Conservation (phyloP, 257 asterid genomes). For the Leptodermis oblonga region DNA sequence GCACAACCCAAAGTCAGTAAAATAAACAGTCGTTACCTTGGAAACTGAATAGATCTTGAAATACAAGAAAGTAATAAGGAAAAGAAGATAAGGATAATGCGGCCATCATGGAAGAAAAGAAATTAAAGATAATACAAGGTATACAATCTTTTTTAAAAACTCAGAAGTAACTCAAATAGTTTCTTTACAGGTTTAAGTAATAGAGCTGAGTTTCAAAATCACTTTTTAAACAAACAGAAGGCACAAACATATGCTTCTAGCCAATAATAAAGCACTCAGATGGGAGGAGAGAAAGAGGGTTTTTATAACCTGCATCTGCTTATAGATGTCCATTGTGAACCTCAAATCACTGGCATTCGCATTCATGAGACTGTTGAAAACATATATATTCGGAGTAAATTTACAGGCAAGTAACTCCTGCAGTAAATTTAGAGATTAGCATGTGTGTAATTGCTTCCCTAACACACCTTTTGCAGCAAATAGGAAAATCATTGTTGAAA, state of each 20-base stretch:
- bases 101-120: background rate
- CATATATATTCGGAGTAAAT: slow-evolving; percentile 61
- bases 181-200: background rate
- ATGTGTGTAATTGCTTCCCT: background rate
- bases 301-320: slow-evolving; percentile 69
- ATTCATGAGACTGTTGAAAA: slow-evolving; percentile 93
- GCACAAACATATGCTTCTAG: background rate
- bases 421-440: slow-evolving; percentile 28
- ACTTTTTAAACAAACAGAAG: background rate
- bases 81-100: background rate
- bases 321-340: slow-evolving; percentile 62
- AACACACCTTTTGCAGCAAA: background rate
- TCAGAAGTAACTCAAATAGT: background rate
- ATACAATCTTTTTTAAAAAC: background rate
- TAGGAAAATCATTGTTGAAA: background rate
- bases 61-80: background rate
- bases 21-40: background rate
- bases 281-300: slow-evolving; percentile 16
- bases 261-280: background rate
- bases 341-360: slow-evolving; percentile 79
- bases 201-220: background rate
- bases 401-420: slow-evolving; percentile 67
- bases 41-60: background rate
- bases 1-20: slow-evolving; percentile 6
- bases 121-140: background rate